Evolutionary conservation across 805 yeast genomes (phyloP).

Genomic region (Nakazawaea siamensis): DNA sequence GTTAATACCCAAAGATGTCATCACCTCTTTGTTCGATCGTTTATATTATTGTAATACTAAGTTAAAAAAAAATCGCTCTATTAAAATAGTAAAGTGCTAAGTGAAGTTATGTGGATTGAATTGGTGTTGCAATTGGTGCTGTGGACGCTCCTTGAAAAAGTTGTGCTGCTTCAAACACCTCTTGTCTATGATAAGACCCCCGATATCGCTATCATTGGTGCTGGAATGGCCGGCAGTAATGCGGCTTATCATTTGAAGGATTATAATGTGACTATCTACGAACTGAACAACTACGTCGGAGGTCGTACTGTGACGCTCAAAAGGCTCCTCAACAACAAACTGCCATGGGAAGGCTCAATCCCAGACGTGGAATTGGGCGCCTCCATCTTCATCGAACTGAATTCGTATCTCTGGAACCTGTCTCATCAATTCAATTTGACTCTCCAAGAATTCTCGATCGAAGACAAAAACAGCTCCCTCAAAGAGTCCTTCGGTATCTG

Average conservation of each 20-base stretch:
- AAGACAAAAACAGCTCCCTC: conserved; percentile 8
- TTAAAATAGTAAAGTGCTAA: too few relatives aligned
- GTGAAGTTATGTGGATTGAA: too few relatives aligned
- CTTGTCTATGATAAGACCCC: too few relatives aligned
- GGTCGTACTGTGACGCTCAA: conserved; percentile 34
- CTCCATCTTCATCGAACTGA: conserved; percentile 32
- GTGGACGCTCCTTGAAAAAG: too few relatives aligned
- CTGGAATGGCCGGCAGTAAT: conserved; percentile 44
- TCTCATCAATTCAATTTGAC: conserved; percentile 26
- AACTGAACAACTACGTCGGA: conserved; percentile 30
- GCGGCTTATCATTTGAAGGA: conserved; percentile 36
- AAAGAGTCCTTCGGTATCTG: conserved; percentile 24
- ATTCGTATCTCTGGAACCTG: conserved; percentile 29
- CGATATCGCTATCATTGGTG: conserved; percentile 37
- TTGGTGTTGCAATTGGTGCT: too few relatives aligned
- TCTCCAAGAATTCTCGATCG: conserved; percentile 11
- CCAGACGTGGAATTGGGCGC: conserved; percentile 35
- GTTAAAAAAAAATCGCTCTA: too few relatives aligned
- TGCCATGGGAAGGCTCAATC: too few relatives aligned
- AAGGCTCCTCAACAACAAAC: conserved; percentile 12
- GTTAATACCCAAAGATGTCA: conserved; percentile 15
- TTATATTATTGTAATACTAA: too few relatives aligned
- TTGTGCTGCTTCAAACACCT: too few relatives aligned
- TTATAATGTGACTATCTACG: conserved; percentile 35
- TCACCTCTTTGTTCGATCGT: too few relatives aligned